Percentiles rank a stretch among this genome's conserved stretches.
phyloP scores from a whole-genome alignment of 805 yeast species.

The Metschnikowia drakensbergensis region DNA sequence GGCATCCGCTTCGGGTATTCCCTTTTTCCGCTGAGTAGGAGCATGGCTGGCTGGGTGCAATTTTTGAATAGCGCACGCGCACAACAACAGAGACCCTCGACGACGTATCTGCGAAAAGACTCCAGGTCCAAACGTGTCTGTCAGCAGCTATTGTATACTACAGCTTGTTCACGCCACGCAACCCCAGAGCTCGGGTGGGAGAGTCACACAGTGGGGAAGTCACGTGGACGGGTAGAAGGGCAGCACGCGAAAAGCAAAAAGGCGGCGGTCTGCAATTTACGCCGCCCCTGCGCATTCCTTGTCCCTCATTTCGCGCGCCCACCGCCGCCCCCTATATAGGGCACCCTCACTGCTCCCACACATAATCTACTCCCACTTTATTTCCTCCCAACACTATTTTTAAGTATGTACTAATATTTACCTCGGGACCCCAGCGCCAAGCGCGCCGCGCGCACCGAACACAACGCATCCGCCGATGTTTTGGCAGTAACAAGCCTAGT shows the following conservation, averaged over 20 bases:
- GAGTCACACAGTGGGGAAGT: neutral
- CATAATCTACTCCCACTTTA: constrained; percentile 15
- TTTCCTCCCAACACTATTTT: constrained; percentile 19
- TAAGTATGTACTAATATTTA: constrained; percentile 17
- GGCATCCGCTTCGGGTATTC: no score
- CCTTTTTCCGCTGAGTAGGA: no score
- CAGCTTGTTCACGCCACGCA: no score
- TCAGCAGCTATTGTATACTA: no score
- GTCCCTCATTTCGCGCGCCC: constrained; percentile 17
- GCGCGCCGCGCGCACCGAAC: constrained; percentile 15
- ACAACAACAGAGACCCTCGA: no score
- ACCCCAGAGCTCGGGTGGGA: no score
- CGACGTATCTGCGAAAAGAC: no score
- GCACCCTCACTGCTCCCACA: constrained; percentile 18
- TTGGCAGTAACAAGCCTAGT: neutral
- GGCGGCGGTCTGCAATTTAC: constrained; percentile 16
- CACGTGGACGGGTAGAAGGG: neutral
- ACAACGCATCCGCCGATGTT: neutral
- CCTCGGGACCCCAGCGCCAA: constrained; percentile 2
- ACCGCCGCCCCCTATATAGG: constrained; percentile 19
- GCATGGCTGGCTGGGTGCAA: neutral
- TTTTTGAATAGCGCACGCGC: neutral
- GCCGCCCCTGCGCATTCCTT: constrained; percentile 17
- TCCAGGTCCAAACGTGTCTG: no score
- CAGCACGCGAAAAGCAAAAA: constrained; percentile 7